phyloP scores from a whole-genome alignment of 1,284 basidiomycete species.

The Ganoderma resinaceum region DNA sequence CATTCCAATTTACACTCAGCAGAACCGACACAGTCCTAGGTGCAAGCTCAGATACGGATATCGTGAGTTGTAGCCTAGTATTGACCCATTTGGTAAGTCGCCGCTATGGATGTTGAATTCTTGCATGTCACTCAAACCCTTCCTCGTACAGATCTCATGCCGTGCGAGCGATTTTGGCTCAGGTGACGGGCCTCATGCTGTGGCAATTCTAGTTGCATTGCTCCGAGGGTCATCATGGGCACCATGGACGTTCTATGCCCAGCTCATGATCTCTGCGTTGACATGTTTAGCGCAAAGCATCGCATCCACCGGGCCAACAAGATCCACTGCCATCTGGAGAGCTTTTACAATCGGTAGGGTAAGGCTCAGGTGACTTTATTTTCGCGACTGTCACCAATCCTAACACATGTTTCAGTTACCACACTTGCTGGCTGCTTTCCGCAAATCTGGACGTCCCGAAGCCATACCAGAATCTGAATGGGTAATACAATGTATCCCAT shows the following conservation, averaged over 20 bases:
- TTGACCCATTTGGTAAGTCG: constrained; percentile 63
- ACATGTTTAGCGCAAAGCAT: constrained; percentile 64
- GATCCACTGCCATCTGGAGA: constrained; percentile 62
- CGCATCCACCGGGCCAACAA: constrained; percentile 38
- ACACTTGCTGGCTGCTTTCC: constrained; percentile 58
- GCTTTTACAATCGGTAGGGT: constrained; percentile 78
- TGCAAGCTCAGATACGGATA: constrained; percentile 66
- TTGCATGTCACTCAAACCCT: not conserved
- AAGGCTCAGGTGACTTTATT: constrained; percentile 18
- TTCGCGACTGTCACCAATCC: not conserved
- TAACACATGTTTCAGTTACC: constrained; percentile 57
- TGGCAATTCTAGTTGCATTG: constrained; percentile 61
- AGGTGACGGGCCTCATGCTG: constrained; percentile 61
- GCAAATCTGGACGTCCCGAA: constrained; percentile 60
- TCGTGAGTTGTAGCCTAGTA: constrained; percentile 65
- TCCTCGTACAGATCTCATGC: constrained; percentile 54
- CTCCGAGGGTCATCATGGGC: constrained; percentile 74
- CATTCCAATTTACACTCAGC: constrained; percentile 60
- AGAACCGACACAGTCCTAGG: constrained; percentile 60
- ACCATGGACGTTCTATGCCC: constrained; percentile 71
- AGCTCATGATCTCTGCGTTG: constrained; percentile 66
- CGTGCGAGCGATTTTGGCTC: constrained; percentile 68
- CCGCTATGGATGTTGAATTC: not conserved
- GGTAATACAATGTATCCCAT: constrained; percentile 44
- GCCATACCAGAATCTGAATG: constrained; percentile 58